These are phyloP conservation scores for Penicillium flavigenum DNA, from an alignment of 495 filamentous ascomycete species.

Conservation along the genomic window DNA sequence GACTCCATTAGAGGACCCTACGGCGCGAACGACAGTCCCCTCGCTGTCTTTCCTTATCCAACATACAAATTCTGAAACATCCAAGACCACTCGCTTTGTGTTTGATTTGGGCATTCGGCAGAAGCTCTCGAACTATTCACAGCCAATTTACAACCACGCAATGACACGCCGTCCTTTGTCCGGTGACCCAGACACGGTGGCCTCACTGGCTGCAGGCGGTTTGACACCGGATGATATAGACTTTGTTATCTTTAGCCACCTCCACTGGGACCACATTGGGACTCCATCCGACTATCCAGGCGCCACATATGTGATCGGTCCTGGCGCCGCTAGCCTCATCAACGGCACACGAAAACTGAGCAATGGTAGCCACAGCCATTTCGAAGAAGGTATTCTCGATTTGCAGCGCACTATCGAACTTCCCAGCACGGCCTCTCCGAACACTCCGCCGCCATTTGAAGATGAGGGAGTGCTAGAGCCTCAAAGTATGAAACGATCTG, in stretches of 20 bases:
- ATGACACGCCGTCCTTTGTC: slow-evolving; percentile 34
- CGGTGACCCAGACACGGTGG: slow-evolving; percentile 33
- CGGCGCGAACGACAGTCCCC: slow-evolving; percentile 26
- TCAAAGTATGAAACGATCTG: too few species aligned
- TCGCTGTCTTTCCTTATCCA: slow-evolving; percentile 41
- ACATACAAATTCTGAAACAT: slow-evolving; percentile 23
- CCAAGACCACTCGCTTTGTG: slow-evolving; percentile 22
- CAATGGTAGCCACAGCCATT: slow-evolving; percentile 35
- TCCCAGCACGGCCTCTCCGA: not conserved
- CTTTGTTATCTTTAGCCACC: slow-evolving; percentile 41
- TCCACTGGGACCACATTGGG: slow-evolving; percentile 48
- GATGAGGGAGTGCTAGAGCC: too few species aligned
- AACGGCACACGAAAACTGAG: slow-evolving; percentile 17
- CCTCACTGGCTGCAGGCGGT: slow-evolving; percentile 16
- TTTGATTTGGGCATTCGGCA: slow-evolving; percentile 44
- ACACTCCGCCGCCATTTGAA: too few species aligned
- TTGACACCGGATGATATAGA: slow-evolving; percentile 39
- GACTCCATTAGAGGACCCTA: slow-evolving; percentile 20
- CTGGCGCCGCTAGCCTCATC: slow-evolving; percentile 35
- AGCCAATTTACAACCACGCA: slow-evolving; percentile 35
- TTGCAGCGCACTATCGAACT: slow-evolving; percentile 36
- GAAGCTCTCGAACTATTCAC: slow-evolving; percentile 30
- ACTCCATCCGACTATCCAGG: slow-evolving; percentile 37
- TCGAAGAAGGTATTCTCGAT: slow-evolving; percentile 39
- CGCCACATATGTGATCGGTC: slow-evolving; percentile 38